Percentiles rank a stretch among this genome's conserved stretches.
Evolutionary conservation across 306 rosid species (phyloP).

Genomic region (Prinsepia uniflora): DNA sequence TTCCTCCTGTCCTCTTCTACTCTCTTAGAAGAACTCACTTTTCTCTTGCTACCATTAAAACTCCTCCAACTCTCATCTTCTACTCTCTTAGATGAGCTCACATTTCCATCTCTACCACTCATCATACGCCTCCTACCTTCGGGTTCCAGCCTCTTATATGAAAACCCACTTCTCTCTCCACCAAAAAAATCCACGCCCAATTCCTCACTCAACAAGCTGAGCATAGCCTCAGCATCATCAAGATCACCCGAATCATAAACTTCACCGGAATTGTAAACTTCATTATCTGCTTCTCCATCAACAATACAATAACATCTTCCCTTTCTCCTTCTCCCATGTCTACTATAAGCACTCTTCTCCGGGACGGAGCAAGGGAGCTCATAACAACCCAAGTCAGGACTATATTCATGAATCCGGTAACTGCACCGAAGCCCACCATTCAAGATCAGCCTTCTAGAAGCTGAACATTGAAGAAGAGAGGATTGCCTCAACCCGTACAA

Average conservation of each 20-base stretch:
- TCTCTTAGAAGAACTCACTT: constrained; percentile 37
- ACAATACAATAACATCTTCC: constrained; percentile 31
- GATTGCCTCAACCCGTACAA: constrained; percentile 79
- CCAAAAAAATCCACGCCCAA: constrained; percentile 34
- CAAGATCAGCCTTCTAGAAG: constrained; percentile 65
- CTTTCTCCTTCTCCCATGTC: constrained; percentile 43
- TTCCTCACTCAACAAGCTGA: constrained; percentile 70
- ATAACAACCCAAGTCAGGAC: constrained; percentile 33
- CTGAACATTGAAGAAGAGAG: constrained; percentile 62
- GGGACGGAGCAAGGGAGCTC: constrained; percentile 35
- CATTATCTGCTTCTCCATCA: constrained; percentile 41
- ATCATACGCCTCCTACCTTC: constrained; percentile 25
- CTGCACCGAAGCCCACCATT: constrained; percentile 38
- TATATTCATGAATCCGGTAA: constrained; percentile 40
- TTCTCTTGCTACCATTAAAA: constrained; percentile 33
- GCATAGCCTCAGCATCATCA: constrained; percentile 55
- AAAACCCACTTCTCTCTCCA: constrained; percentile 32
- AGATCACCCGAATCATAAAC: constrained; percentile 30
- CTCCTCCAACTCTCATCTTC: constrained; percentile 38
- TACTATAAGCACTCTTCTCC: constrained; percentile 38
- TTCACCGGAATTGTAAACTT: constrained; percentile 29
- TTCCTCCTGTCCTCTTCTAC: constrained; percentile 33
- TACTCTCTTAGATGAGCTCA: constrained; percentile 37
- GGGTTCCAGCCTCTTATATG: constrained; percentile 39
- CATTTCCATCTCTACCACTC: constrained; percentile 32